Conservation (phyloP, 768 basidiomycete species). For the Tylopilus felleus region DNA sequence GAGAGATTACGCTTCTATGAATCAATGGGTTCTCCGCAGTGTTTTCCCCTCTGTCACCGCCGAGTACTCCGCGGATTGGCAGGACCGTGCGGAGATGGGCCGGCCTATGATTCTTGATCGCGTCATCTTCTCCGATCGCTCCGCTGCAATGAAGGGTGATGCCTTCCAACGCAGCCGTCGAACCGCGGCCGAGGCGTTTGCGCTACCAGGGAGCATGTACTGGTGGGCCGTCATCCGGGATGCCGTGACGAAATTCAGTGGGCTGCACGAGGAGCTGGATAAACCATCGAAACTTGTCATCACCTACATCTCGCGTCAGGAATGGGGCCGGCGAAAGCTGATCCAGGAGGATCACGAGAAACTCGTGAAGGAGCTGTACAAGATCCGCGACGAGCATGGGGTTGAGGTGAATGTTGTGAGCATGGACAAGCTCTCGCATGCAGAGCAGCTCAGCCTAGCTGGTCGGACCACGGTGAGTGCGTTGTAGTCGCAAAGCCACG, state of each 20-base stretch:
- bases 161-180: conserved; percentile 70
- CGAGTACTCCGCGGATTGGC: conserved; percentile 84
- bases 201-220: conserved; percentile 65
- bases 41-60: conserved; percentile 77
- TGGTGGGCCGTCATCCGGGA: conserved; percentile 85
- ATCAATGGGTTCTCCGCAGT: conserved; percentile 78
- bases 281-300: conserved; percentile 71
- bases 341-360: conserved; percentile 71
- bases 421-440: conserved; percentile 76
- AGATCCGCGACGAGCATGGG: conserved; percentile 64
- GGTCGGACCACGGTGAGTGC: conserved; percentile 77
- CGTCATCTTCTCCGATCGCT: conserved; percentile 84
- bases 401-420: conserved; percentile 87
- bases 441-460: conserved; percentile 78
- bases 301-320: conserved; percentile 88
- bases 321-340: conserved; percentile 84
- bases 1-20: conserved; percentile 92
- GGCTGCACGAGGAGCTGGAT: conserved; percentile 44
- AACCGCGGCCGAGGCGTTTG: conserved; percentile 71
- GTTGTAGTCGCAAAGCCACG: neutral
- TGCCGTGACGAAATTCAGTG: conserved; percentile 70
- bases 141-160: conserved; percentile 72
- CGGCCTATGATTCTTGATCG: conserved; percentile 79
- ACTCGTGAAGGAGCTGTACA: conserved; percentile 71
- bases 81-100: conserved; percentile 68